phyloP scores from a whole-genome alignment of 441 rosid species.

The Eutrema salsugineum region DNA sequence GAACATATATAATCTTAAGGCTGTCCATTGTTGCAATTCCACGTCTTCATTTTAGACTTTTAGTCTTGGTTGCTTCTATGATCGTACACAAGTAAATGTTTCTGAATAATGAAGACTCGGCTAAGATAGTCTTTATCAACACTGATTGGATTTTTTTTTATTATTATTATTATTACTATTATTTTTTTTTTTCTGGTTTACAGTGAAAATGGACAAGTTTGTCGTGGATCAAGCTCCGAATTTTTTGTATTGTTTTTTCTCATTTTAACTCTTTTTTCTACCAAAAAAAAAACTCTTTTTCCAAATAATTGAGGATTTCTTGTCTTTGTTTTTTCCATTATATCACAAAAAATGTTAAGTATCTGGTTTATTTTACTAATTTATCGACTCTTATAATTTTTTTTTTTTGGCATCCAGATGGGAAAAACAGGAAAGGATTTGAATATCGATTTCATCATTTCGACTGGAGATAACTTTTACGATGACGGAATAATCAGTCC shows the following conservation, averaged over 20 bases:
- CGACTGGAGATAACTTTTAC: conserved; percentile 80
- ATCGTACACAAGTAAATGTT: too few species aligned
- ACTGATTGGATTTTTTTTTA: too few species aligned
- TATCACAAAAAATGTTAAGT: too few species aligned
- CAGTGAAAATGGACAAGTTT: too few species aligned
- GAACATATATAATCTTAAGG: neutral
- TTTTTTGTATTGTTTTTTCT: neutral
- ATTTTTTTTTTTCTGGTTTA: neutral
- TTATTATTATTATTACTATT: too few species aligned
- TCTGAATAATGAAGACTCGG: too few species aligned
- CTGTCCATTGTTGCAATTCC: neutral
- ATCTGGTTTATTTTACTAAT: neutral
- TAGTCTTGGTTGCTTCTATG: neutral
- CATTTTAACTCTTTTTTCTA: neutral
- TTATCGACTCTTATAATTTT: neutral
- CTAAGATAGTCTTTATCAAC: too few species aligned
- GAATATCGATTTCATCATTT: conserved; percentile 57
- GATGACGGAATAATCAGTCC: conserved; percentile 54
- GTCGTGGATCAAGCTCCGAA: too few species aligned
- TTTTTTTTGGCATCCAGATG: conserved; percentile 41
- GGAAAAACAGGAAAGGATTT: conserved; percentile 50
- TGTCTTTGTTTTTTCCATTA: neutral
- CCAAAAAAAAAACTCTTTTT: too few species aligned
- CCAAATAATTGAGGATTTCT: neutral
- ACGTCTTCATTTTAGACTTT: neutral